Evolutionary conservation across 2,329 filamentous ascomycete genomes (phyloP), one percentile per base, ranked within the genome.

Genomic region (Diaporthe velutina): DNA sequence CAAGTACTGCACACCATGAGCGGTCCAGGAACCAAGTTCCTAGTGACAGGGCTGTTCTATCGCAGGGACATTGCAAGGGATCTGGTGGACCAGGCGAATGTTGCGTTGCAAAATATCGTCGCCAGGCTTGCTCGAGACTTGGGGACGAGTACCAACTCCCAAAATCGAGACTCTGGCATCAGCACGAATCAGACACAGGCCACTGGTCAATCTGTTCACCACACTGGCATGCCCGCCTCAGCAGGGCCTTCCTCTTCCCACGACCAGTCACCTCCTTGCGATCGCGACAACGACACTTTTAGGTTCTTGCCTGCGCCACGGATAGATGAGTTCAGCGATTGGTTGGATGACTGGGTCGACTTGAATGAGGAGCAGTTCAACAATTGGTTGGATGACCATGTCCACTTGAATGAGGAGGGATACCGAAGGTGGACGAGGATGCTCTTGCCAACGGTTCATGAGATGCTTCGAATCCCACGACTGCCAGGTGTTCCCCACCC

Each of bases 261-360:
- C n/a, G n/a, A n/a, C n/a, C n/a, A n/a, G n/a, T 35, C 17, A 28
- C 12, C 38, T 58, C 17, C 10, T 30, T n/a, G n/a, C 42, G 12
- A 42, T 35, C 30, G 42, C 22, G 13, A 48, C 48, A 28, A 33
- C 25, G 52, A 30, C 2, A 66, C 61, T 8, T 64, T 75, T 55
- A 40, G 33, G 25, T 75, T 75, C 22, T 19, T 73, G 25, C 42
- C 68, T 17, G 52, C 75, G 22, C 57, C 77, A 0, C 12, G 25
- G 4, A 28, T 22, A 9, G 50, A 78, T 6, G 50, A 50, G 9
- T 45, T 28, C 42, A 22, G 17, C 2, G 8, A 48, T 8, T 10
- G 17, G 55, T 33, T 79, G 15, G 78, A 64, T 1, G 78, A 79
- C 55, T 75, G 78, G 61, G 78, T 76, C n/a, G 77, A 79, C 73